Conservation (phyloP, 192 early-diverging fungal species). For the Neocallimastix lanati region DNA sequence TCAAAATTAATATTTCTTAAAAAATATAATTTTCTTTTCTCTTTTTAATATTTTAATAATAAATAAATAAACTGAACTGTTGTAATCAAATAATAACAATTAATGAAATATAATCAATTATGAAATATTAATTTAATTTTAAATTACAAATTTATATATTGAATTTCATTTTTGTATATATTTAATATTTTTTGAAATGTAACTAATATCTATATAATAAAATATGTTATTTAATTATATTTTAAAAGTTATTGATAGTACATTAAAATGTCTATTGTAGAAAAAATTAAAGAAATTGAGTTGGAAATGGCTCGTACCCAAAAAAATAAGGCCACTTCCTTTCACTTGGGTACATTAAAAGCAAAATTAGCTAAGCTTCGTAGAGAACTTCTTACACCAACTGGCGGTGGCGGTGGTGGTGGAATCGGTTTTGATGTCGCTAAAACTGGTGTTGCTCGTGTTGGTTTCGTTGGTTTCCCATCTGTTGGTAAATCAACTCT, state of each 20-base stretch:
- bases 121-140: too few species aligned
- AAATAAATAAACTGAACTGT: too few species aligned
- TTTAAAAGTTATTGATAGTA: background rate
- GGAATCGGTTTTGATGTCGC: slow-evolving; percentile 97
- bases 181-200: too few species aligned
- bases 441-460: slow-evolving; percentile 94
- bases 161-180: too few species aligned
- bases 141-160: too few species aligned
- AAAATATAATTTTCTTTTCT: too few species aligned
- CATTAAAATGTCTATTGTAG: slow-evolving; percentile 3
- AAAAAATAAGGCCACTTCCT: slow-evolving; percentile 87
- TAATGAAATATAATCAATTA: too few species aligned
- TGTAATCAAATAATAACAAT: too few species aligned
- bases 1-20: too few species aligned
- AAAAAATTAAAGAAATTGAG: slow-evolving; percentile 16
- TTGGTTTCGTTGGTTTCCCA: slow-evolving; percentile 93
- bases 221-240: too few species aligned
- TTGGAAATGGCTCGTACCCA: slow-evolving; percentile 56
- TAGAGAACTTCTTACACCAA: slow-evolving; percentile 79
- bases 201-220: too few species aligned
- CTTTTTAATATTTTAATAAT: too few species aligned
- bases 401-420: slow-evolving; percentile 69
- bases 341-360: slow-evolving; percentile 34
- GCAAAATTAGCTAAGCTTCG: slow-evolving; percentile 94
- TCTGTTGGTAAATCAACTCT: slow-evolving; percentile 96